Evolutionary conservation across 176 grass and related monocot species (phyloP), one percentile per base, ranked within the genome.

Genomic region (Eleusine indica): DNA sequence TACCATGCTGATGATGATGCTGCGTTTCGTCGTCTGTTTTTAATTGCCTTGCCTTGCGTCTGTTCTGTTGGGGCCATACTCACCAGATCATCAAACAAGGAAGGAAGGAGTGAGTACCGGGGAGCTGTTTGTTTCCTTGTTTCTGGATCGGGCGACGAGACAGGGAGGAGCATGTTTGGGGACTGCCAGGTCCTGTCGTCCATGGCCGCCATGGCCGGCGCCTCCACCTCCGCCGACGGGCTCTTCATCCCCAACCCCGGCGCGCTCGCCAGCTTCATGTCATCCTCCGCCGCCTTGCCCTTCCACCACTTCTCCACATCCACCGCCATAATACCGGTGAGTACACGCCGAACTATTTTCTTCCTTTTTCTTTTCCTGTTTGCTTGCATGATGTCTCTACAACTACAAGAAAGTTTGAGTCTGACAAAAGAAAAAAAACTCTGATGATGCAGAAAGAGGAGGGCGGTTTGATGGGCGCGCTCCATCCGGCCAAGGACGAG

Each of bases 131-230:
- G 22, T 22, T 62, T 2, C 21, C 40, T 13, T 46, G 67, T 1
- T 41, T 62, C n/a, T 17, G 51, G 17, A 44, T 75, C 25, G 44
- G 9, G 7, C 25, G 19, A 7, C 2, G 46, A 19, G 64, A 22
- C 28, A 13, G 16, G 1, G 61, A 19, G 44, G 49, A 87, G 47
- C 47, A 99, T 99, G 96, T 99, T 96, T 65, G 96, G 96, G 78
- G 93, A 99, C 87, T 99, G 96, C 76, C 96, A 99, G 80, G 91
- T 99, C 16, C 82, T 99, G 75, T 91, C 96, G 9, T 91, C 96
- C 32, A 88, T 95, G 87, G 87, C 89, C 54, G 86, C 70, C 79
- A 85, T 52, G 88, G 76, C 66, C 16, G 78, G 71, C 57, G 87
- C 43, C 37, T 77, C 83, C 17, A 84, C 88, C 47, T 87, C 93